Evolutionary conservation across 768 basidiomycete species (phyloP), one percentile per base, ranked within the genome.

Genomic region (Kwoniella botswanensis): DNA sequence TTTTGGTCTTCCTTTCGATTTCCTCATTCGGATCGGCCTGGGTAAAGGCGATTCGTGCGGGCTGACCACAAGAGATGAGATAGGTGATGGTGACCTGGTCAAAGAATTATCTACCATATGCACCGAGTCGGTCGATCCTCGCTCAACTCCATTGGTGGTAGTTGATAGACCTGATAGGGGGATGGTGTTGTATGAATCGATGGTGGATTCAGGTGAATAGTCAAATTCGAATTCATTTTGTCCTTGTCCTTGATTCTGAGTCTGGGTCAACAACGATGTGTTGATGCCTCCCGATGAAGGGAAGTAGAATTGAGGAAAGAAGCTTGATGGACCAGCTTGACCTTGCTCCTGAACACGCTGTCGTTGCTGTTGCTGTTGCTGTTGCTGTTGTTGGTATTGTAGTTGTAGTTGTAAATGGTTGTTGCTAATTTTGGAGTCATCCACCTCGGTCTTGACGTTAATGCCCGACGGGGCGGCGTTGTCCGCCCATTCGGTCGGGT

Each of bases 31-130:
- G 43, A 12, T 56, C 35, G 46, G 46, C 35, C 67, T 18, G 7
- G 61, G 52, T 18, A 69, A 18, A 10, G 76, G 76, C 55, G 76
- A 78, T 11, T 72, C 55, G 26, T 67, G 65, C 24, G 65, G 65
- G 21, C 65, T 67, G 74, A 35, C 70, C 60, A 29, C 71, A 57
- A 29, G 67, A 43, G 65, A 67, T n/a, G 65, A 67, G 42, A 67
- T 44, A 18, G 65, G 65, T 50, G 65, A 67, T 50, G 65, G 65
- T 58, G 65, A 67, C 52, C 65, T 56, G 17, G 65, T 67, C 42
- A 72, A 61, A 15, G 74, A 61, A 22, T 72, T 67, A 41, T 74
- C 72, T 58, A 78, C 60, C 10, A 74, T 73, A 10, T 68, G 65
- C 46, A 63, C 41, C 24, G 59, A 71, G 22, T 65, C 62, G 24